These are phyloP conservation scores for Colletotrichum musicola DNA, from an alignment of 2,329 filamentous ascomycete species.

Conservation along the genomic window DNA sequence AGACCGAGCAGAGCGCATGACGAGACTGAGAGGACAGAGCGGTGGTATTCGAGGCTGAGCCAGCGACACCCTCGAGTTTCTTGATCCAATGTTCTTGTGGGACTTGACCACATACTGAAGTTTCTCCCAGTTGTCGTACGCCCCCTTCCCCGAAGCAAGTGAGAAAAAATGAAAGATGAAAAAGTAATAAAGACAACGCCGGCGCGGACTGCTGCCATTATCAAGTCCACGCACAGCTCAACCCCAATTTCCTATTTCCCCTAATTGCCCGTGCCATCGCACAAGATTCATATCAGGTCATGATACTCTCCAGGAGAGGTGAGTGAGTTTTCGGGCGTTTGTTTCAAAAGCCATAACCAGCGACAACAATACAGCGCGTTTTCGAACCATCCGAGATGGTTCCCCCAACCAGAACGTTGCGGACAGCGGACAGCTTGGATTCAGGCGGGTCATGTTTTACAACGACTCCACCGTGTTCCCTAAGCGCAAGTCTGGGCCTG, in stretches of 20 bases:
- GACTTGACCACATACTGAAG: no score
- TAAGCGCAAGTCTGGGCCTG: conserved; percentile 53
- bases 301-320: conserved; percentile 40
- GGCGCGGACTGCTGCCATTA: conserved; percentile 8
- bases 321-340: conserved; percentile 40
- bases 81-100: no score
- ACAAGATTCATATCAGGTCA: conserved; percentile 40
- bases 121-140: conserved; percentile 24
- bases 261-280: conserved; percentile 37
- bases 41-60: no score
- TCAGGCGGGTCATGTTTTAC: conserved; percentile 35
- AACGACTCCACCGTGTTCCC: conserved; percentile 24
- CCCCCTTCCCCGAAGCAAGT: conserved; percentile 30
- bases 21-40: no score
- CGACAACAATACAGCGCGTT: conserved; percentile 30
- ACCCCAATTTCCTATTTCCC: conserved; percentile 35
- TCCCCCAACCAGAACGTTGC: conserved; percentile 35
- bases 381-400: conserved; percentile 12
- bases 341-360: conserved; percentile 36
- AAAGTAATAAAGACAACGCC: conserved; percentile 33
- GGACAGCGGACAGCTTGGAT: conserved; percentile 32
- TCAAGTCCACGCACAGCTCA: conserved; percentile 32
- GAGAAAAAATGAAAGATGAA: conserved; percentile 15
- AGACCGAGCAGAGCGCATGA: no score
- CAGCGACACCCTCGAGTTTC: no score